A percentile compares a stretch with the other conserved stretches of the same genome.
Conservation (phyloP, 306 rosid genomes). For the Citrullus amarus region DNA sequence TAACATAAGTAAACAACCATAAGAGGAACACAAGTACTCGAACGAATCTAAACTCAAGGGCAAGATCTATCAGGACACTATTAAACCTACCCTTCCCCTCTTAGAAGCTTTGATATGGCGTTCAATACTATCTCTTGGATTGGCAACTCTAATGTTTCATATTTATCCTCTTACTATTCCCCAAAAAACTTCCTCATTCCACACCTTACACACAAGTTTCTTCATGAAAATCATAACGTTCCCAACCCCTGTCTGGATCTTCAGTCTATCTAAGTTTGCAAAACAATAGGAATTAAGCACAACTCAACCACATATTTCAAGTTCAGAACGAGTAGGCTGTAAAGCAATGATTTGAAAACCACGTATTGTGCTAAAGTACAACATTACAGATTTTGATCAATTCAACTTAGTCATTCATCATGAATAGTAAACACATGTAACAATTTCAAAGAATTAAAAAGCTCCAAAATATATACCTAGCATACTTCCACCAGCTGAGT, state of each 20-base stretch:
- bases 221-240: background rate
- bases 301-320: background rate
- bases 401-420: background rate
- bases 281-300: background rate
- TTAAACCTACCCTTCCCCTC: background rate
- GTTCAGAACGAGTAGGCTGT: background rate
- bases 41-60: background rate
- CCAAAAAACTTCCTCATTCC: background rate
- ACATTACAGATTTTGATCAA: background rate
- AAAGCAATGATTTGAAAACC: background rate
- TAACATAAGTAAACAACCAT: background rate
- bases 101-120: background rate
- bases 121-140: background rate
- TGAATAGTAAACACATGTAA: background rate
- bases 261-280: background rate
- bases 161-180: background rate
- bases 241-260: background rate
- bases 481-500: conserved; percentile 1
- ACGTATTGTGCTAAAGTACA: background rate
- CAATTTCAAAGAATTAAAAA: background rate
- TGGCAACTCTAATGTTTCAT: background rate
- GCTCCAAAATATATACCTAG: conserved; percentile 19
- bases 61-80: background rate
- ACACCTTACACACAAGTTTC: background rate
- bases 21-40: background rate